Evolutionary conservation across 78 protist species (phyloP).

Genomic region (Guillardia theta): DNA sequence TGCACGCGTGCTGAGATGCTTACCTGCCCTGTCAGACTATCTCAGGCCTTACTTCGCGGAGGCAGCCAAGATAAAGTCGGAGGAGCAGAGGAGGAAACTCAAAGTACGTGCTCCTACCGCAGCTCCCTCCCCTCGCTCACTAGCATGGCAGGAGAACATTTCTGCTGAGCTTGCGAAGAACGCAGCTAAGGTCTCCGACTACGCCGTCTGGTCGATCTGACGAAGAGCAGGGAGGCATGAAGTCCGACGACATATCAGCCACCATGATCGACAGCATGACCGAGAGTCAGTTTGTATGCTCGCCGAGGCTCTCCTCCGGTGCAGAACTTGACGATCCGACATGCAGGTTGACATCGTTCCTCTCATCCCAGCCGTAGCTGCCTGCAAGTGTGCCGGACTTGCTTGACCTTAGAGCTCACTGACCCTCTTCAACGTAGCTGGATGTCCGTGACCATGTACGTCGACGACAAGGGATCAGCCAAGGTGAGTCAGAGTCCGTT

Average conservation of each 20-base stretch:
- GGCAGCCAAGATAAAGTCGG: neutral
- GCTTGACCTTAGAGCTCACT: neutral
- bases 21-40: neutral
- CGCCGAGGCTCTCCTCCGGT: no score
- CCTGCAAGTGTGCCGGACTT: neutral
- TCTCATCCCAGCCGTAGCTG: neutral
- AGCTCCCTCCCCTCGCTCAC: no score
- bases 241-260: no score
- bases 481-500: neutral
- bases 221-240: no score
- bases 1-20: neutral
- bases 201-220: no score
- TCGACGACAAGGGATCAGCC: neutral
- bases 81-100: neutral
- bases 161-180: neutral
- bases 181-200: no score
- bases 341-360: slow-evolving; percentile 18
- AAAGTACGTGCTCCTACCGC: no score
- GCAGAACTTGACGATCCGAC: no score
- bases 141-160: neutral
- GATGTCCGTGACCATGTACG: neutral
- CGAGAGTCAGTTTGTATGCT: no score
- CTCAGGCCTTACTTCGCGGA: neutral
- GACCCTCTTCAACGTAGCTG: neutral
- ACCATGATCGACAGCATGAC: no score